phyloP scores from a whole-genome alignment of 2,329 filamentous ascomycete genomes.

The Biscogniauxia mediterranea region DNA sequence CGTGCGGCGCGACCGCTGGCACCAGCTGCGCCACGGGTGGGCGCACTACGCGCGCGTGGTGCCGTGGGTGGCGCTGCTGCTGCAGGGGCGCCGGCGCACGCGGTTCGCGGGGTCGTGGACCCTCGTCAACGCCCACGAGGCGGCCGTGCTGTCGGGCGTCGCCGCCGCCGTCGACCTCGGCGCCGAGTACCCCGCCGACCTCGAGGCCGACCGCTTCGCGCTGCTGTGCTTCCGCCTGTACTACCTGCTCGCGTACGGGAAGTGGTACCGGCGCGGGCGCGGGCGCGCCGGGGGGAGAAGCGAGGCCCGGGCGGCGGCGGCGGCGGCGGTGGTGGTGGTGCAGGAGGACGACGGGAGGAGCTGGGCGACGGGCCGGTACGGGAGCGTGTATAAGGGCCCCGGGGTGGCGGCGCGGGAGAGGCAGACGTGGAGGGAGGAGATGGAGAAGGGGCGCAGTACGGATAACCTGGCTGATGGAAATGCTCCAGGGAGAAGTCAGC shows the following conservation, averaged over 20 bases:
- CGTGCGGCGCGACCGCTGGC: constrained; percentile 60
- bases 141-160: constrained; percentile 66
- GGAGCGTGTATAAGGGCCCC: constrained; percentile 58
- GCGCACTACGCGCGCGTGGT: constrained; percentile 60
- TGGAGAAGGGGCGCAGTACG: constrained; percentile 36
- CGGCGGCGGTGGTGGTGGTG: too few species aligned
- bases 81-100: constrained; percentile 55
- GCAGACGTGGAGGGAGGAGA: constrained; percentile 46
- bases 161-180: constrained; percentile 67
- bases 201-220: constrained; percentile 62
- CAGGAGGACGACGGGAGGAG: constrained; percentile 46
- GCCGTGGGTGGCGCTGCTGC: constrained; percentile 65
- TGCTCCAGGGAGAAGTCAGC: constrained; percentile 34
- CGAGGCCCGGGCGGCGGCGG: too few species aligned
- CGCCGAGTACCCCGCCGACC: constrained; percentile 60
- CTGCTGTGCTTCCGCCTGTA: constrained; percentile 61
- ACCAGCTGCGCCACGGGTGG: constrained; percentile 59
- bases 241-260: constrained; percentile 59
- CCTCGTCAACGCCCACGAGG: constrained; percentile 65
- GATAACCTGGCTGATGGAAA: constrained; percentile 35
- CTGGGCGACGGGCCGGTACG: constrained; percentile 58
- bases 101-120: constrained; percentile 65
- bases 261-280: constrained; percentile 52
- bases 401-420: constrained; percentile 53
- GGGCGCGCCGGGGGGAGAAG: too few species aligned